These are phyloP conservation scores for Gliomastix tumulicola DNA, from an alignment of 2,329 filamentous ascomycete genomes.

Conservation along the genomic window DNA sequence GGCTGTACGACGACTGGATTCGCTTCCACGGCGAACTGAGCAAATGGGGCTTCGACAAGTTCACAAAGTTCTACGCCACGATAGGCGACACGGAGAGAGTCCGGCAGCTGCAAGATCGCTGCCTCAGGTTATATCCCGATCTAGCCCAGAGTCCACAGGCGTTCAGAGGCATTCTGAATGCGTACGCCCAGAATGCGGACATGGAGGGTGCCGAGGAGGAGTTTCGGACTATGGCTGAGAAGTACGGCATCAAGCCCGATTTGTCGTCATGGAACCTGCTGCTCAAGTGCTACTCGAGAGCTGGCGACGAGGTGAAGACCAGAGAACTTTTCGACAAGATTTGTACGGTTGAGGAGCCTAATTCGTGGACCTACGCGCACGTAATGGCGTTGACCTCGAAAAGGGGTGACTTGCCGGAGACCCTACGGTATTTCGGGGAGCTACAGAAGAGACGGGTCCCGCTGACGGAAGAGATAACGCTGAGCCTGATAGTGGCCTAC, in stretches of 20 bases:
- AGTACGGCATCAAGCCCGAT: conserved; percentile 51
- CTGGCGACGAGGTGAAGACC: conserved; percentile 60
- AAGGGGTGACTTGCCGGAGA: conserved; percentile 66
- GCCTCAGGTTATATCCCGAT: conserved; percentile 24
- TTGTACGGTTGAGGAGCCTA: conserved; percentile 40
- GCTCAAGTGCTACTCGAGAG: conserved; percentile 62
- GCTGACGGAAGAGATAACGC: conserved; percentile 50
- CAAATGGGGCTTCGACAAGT: conserved; percentile 38
- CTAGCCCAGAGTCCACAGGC: conserved; percentile 24
- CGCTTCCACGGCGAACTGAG: conserved; percentile 29
- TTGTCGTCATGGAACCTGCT: conserved; percentile 68
- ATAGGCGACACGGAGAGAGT: conserved; percentile 39
- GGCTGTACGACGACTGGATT: conserved; percentile 43
- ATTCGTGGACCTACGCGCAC: conserved; percentile 60
- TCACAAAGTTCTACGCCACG: conserved; percentile 39
- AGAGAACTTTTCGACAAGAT: conserved; percentile 58
- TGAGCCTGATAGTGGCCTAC: conserved; percentile 61
- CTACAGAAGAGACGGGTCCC: conserved; percentile 47
- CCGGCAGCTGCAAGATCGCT: conserved; percentile 36
- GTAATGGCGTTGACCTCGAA: conserved; percentile 66
- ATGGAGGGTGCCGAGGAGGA: conserved; percentile 48
- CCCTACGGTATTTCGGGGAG: conserved; percentile 56
- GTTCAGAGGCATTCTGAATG: conserved; percentile 58
- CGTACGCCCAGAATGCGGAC: conserved; percentile 64
- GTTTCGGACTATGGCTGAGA: conserved; percentile 52